Base-by-base conservation (phyloP, 1,139 yeast species). In the Hemisphaericaspora xylofermentans region DNA sequence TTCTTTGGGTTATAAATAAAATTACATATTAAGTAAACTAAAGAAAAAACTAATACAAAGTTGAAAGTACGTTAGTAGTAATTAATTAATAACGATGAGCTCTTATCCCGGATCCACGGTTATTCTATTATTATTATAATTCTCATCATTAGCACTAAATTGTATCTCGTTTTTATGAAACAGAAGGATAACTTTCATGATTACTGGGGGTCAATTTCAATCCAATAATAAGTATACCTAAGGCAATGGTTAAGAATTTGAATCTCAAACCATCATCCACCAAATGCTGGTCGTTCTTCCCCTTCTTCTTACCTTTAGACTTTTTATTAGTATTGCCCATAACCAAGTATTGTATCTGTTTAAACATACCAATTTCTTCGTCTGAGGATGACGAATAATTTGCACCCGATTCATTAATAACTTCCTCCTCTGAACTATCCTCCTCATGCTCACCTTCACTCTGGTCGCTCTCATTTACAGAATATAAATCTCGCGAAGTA, bases 181-280 rank as follows among this genome's bases (percentile, higher is more conserved):
- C 6, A 3, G 27, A 14, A 14, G 33, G 33, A 29, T 14, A 10
- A 17, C 33, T 12, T 15, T 26, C 26, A 35, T 35, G 30, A 28
- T 24, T 27, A 17, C 14, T 33, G 38, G 61, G 64, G 10, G 75
- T 66, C 45, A 71, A 63, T 46, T 68, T 61, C 38, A 71, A 56
- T 2, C 75, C 76, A 38, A 72, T 57, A 31, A 72, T 67, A 46
- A 68, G 58, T 6, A 72, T 71, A 22, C 76, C 77, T 36, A 72
- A 55, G 6, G 75, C 74, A 36, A 72, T 65, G 30, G 74, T 65
- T 37, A 72, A 57, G 45, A 72, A 72, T 53, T 71, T 73, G 49
- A 68, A 66, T 54, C 66, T 70, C 46, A 72, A 58, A 21, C 63
- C 58, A 50, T 72, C 77, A 44, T 71, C 77, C 25, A 66, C 71